A percentile compares a stretch with the other conserved stretches of the same genome.
These are phyloP conservation scores for Phytophthora pseudosyringae DNA, from an alignment of 352 stramenopile genomes.

Conservation along the genomic window DNA sequence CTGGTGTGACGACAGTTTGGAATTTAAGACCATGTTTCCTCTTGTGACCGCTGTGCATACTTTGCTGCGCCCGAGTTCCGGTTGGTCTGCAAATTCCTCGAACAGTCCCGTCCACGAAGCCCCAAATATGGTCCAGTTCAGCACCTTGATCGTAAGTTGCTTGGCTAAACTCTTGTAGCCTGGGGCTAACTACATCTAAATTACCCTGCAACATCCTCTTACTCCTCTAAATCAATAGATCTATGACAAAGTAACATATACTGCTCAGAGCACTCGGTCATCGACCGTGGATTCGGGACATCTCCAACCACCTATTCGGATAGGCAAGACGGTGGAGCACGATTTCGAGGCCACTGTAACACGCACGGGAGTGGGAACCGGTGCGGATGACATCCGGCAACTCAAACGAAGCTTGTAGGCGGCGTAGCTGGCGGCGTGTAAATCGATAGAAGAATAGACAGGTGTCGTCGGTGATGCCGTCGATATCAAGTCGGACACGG, in stretches of 20 bases:
- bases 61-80: neutral
- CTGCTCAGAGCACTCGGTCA: conserved; percentile 10
- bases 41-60: neutral
- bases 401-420: conserved; percentile 7
- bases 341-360: conserved; percentile 16
- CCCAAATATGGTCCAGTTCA: neutral
- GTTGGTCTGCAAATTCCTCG: neutral
- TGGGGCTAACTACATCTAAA: neutral
- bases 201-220: neutral
- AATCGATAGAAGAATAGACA: conserved; percentile 15
- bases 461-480: neutral
- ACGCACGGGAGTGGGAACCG: neutral
- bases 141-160: neutral
- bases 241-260: conserved; percentile 21
- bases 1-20: neutral
- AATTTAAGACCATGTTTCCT: neutral
- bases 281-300: conserved; percentile 12
- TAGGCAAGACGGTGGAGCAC: conserved; percentile 2
- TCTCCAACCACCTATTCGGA: conserved; percentile 5
- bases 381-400: conserved; percentile 16
- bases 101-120: neutral
- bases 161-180: neutral
- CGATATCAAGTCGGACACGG: conserved; percentile 12
- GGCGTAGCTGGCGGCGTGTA: conserved; percentile 9
- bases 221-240: neutral